phyloP scores from a whole-genome alignment of 768 basidiomycete genomes.

The Hygrophorus pudorinus region DNA sequence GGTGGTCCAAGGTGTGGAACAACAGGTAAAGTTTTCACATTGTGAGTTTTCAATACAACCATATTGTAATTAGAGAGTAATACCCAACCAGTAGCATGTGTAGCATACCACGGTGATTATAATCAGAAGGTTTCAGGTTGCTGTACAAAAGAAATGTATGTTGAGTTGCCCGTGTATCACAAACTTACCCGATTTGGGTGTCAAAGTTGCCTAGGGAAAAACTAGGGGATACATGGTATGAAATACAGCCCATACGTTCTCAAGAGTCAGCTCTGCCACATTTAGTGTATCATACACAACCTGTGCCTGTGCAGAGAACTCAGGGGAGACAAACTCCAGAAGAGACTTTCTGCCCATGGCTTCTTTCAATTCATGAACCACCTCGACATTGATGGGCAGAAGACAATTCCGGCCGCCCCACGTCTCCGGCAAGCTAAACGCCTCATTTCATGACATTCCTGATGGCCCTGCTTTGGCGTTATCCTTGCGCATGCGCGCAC shows the following conservation, averaged over 20 bases:
- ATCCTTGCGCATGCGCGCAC: no score
- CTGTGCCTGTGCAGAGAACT: constrained; percentile 11
- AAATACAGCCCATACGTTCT: constrained; percentile 16
- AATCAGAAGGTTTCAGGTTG: no score
- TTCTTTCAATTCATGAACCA: constrained; percentile 14
- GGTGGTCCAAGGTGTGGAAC: no score
- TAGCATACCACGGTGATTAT: no score
- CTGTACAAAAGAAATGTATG: not conserved
- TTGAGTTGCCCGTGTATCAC: not conserved
- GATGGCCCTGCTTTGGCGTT: no score
- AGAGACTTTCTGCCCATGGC: constrained; percentile 15
- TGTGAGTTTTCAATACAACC: no score
- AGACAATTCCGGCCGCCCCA: constrained; percentile 15
- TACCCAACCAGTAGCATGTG: no score
- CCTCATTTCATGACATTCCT: no score
- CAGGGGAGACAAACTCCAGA: constrained; percentile 12
- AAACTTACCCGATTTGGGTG: no score
- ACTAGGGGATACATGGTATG: constrained; percentile 10
- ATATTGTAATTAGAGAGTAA: no score
- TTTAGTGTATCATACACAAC: constrained; percentile 8
- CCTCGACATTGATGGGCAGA: constrained; percentile 11
- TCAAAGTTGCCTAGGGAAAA: no score
- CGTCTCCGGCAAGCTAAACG: constrained; percentile 3
- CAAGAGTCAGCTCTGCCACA: constrained; percentile 8
- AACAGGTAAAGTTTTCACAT: no score